These are phyloP conservation scores for Leishmania aethiopica DNA, from an alignment of 208 protist genomes.

Conservation along the genomic window DNA sequence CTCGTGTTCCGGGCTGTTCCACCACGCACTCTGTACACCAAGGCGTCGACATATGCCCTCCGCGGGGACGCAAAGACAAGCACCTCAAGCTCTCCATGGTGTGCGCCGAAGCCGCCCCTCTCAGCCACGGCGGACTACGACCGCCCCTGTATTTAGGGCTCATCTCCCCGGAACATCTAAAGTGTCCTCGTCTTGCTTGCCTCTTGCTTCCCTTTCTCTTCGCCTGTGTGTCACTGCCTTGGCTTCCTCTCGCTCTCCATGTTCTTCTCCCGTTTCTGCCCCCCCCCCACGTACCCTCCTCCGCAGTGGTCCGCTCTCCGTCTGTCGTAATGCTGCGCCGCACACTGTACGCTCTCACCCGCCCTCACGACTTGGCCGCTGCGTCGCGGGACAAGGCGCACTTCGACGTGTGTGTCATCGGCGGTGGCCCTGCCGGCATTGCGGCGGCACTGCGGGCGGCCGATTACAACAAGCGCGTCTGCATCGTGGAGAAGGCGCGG, in stretches of 20 bases:
- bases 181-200: not conserved
- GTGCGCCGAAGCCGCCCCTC: not conserved
- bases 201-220: not conserved
- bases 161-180: not conserved
- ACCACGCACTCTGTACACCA: not conserved
- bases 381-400: slow-evolving; percentile 24
- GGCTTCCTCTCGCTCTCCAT: not conserved
- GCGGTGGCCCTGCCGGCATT: slow-evolving; percentile 75
- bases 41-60: not conserved
- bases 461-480: slow-evolving; percentile 77
- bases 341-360: not conserved
- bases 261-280: not conserved
- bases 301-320: not conserved
- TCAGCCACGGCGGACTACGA: not conserved
- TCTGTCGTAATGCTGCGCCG: slow-evolving; percentile 16
- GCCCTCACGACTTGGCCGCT: slow-evolving; percentile 26
- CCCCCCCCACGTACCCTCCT: not conserved
- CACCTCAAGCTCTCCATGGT: not conserved
- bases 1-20: not conserved
- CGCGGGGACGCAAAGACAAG: not conserved
- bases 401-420: slow-evolving; percentile 86
- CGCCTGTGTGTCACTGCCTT: not conserved
- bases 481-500: slow-evolving; percentile 63
- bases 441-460: slow-evolving; percentile 72
- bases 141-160: not conserved